A percentile compares a stretch with the other conserved stretches of the same genome.
Evolutionary conservation across 2,329 filamentous ascomycete genomes (phyloP).

Genomic region (Hypoxylon sp.): DNA sequence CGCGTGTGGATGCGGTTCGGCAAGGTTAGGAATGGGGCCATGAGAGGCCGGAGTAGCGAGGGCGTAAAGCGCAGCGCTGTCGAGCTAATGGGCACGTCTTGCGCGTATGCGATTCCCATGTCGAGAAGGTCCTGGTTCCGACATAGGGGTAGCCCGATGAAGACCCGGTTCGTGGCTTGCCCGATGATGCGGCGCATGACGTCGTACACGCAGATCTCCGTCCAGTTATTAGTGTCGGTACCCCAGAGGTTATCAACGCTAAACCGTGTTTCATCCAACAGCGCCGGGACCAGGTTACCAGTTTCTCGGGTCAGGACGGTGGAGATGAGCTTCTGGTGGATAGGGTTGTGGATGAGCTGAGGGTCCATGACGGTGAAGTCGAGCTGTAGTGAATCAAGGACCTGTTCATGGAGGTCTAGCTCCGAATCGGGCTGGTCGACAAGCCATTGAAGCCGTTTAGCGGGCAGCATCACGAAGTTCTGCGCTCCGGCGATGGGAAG

Average conservation of each 20-base stretch:
- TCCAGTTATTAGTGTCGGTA: slow-evolving; percentile 33
- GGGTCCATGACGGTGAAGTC: slow-evolving; percentile 50
- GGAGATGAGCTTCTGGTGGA: slow-evolving; percentile 51
- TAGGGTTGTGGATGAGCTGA: slow-evolving; percentile 42
- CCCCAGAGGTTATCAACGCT: slow-evolving; percentile 51
- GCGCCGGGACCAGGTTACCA: slow-evolving; percentile 52
- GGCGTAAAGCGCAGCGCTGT: slow-evolving; percentile 44
- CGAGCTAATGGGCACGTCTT: slow-evolving; percentile 46
- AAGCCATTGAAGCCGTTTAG: slow-evolving; percentile 52
- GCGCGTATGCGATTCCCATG: slow-evolving; percentile 48
- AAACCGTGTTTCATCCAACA: slow-evolving; percentile 51
- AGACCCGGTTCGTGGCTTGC: slow-evolving; percentile 53
- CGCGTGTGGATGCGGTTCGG: slow-evolving; percentile 48
- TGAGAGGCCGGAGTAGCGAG: slow-evolving; percentile 46
- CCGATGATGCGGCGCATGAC: slow-evolving; percentile 49
- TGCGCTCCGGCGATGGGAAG: slow-evolving; percentile 47
- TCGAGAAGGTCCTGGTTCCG: slow-evolving; percentile 50
- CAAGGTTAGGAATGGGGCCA: slow-evolving; percentile 48
- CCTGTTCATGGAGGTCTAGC: slow-evolving; percentile 47
- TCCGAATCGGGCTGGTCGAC: slow-evolving; percentile 52
- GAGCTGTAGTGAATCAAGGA: slow-evolving; percentile 47
- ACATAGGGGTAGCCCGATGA: slow-evolving; percentile 52
- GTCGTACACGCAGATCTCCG: slow-evolving; percentile 46
- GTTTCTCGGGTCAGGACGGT: slow-evolving; percentile 52
- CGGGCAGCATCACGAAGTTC: slow-evolving; percentile 51